phyloP scores from a whole-genome alignment of 129 eudicot genomes.

The Solidago caesia region DNA sequence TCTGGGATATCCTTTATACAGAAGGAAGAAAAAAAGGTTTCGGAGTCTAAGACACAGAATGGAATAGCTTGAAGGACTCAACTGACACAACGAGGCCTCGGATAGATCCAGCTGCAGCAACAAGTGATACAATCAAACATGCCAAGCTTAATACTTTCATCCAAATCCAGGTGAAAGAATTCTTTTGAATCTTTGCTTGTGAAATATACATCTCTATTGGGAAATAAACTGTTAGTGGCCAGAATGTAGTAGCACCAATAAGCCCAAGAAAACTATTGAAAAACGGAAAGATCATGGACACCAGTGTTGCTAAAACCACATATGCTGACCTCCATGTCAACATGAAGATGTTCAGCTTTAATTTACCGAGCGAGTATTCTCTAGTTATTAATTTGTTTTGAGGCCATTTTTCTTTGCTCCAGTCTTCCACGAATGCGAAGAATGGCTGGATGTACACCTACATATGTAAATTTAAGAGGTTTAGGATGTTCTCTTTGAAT shows the following conservation, averaged over 20 bases:
- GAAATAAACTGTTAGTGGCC: conserved; percentile 39
- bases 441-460: conserved; percentile 60
- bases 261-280: conserved; percentile 65
- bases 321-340: conserved; percentile 57
- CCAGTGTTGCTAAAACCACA: conserved; percentile 41
- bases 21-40: neutral
- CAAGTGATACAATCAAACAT: conserved; percentile 53
- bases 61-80: conserved; percentile 35
- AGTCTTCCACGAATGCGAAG: conserved; percentile 46
- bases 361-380: conserved; percentile 30
- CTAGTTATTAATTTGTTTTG: conserved; percentile 31
- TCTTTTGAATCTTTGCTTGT: conserved; percentile 32
- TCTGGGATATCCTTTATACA: neutral
- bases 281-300: conserved; percentile 63
- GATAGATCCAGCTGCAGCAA: conserved; percentile 57
- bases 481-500: neutral
- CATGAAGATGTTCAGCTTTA: conserved; percentile 41
- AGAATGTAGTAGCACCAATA: conserved; percentile 53
- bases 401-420: conserved; percentile 49
- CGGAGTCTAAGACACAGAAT: conserved; percentile 32
- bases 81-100: conserved; percentile 42
- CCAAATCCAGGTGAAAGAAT: conserved; percentile 49
- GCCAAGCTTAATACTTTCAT: conserved; percentile 37
- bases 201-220: conserved; percentile 70
- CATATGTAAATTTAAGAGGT: neutral